A percentile compares a stretch with the other conserved stretches of the same genome.
These are phyloP conservation scores for Tuber borchii DNA, from an alignment of 495 filamentous ascomycete species.

Conservation along the genomic window DNA sequence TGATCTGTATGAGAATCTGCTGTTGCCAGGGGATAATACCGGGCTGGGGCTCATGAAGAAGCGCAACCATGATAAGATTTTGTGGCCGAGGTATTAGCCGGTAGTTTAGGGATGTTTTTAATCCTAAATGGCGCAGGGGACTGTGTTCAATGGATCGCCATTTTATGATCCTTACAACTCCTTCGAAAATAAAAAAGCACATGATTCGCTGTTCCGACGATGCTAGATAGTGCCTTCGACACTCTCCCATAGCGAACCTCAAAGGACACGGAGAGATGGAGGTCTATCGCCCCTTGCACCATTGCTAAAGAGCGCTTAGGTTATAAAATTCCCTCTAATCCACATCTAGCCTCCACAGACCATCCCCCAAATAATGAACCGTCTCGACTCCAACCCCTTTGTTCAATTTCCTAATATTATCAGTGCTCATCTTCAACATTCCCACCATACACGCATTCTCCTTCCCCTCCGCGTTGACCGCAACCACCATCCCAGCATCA, in stretches of 20 bases:
- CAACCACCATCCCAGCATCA: constrained; percentile 72
- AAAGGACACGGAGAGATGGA: background rate
- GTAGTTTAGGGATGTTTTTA: background rate
- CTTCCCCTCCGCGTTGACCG: constrained; percentile 88
- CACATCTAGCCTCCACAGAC: constrained; percentile 72
- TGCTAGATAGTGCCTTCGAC: background rate
- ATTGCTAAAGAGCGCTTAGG: background rate
- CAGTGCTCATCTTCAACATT: constrained; percentile 74
- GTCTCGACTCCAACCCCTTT: constrained; percentile 90
- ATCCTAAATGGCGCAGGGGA: background rate
- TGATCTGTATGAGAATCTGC: background rate
- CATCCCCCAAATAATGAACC: constrained; percentile 90
- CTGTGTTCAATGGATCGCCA: background rate
- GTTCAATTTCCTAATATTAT: constrained; percentile 84
- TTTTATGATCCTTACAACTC: background rate
- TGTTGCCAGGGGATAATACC: background rate
- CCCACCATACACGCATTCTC: constrained; percentile 84
- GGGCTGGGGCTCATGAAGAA: background rate
- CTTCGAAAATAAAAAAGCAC: background rate
- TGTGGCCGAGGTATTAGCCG: background rate
- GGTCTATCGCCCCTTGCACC: background rate
- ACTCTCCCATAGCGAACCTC: background rate
- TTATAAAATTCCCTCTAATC: constrained; percentile 50
- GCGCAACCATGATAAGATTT: background rate
- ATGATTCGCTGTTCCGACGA: background rate